Evolutionary conservation across 2,329 filamentous ascomycete species (phyloP), one percentile per base, ranked within the genome.

Genomic region (Cercospora sp.): DNA sequence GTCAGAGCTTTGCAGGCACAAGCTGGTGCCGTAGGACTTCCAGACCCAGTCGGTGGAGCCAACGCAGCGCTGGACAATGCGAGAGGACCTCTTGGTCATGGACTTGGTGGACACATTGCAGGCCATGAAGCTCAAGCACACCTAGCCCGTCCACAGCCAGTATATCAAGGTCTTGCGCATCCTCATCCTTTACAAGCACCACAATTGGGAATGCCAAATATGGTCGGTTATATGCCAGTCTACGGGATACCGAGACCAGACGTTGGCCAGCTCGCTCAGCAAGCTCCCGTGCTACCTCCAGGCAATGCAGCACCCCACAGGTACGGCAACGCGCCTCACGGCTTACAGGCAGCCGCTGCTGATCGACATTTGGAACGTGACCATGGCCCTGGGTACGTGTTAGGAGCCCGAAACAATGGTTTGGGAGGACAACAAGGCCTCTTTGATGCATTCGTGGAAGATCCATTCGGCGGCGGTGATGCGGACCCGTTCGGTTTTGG

Each of bases 381-480:
- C 30, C 9, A 20, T 57, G 68, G 65, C 5, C 57, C 63, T 26
- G 64, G 53, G 13, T 62, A 60, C 39, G 39, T 60, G 16, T 30
- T 63, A 30, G 69, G 66, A 18, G 60, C 60, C 20, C 60, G 42
- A 1, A 70, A 70, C 23, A 63, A 68, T 39, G 67, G 53, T 13
- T 53, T 64, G 6, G 61, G 60, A 51, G 60, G 64, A 23, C 60
- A 12, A 16, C 61, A 69, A 36, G 58, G 61, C 13, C 33, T 67
- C 8, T 64, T 67, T 20, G 62, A 68, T 30, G 69, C 60, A 18
- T 67, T 68, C 10, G 55, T 23, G n/a, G 69, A 63, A 26, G 65
- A 69, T 66, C 60, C 65, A 5, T 69, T 71, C 23, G 63, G 59
- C 28, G 69, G 63, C n/a, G 69, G 58, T 18, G 45, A 67, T 20